These are phyloP conservation scores for Globisporangium spiculum DNA, from an alignment of 352 stramenopile species.

Conservation along the genomic window DNA sequence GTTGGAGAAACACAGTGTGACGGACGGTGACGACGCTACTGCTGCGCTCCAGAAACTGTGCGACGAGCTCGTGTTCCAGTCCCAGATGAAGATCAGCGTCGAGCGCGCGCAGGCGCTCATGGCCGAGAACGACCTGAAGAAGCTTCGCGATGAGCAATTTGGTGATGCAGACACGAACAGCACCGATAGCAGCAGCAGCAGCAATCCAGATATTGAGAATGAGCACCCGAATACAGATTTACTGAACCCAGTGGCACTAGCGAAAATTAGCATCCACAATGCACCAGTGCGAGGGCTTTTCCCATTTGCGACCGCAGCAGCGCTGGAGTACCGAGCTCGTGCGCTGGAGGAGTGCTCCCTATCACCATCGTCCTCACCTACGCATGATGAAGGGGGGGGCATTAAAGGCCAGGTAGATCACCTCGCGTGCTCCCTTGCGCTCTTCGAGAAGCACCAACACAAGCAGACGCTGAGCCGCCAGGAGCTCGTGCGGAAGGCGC, in stretches of 20 bases:
- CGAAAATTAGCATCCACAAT: slow-evolving; percentile 2
- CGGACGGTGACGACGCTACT: background rate
- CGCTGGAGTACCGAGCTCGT: slow-evolving; percentile 56
- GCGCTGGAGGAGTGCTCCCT: slow-evolving; percentile 36
- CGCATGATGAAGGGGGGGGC: background rate
- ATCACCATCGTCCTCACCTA: background rate
- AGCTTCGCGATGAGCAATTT: background rate
- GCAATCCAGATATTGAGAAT: background rate
- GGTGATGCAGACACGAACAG: background rate
- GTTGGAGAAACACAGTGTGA: background rate
- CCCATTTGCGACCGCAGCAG: slow-evolving; percentile 65
- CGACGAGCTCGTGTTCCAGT: slow-evolving; percentile 47
- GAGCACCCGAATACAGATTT: background rate
- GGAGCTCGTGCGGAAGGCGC: slow-evolving; percentile 37
- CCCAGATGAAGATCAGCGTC: slow-evolving; percentile 25
- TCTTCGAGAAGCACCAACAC: slow-evolving; percentile 47
- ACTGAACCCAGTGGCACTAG: background rate
- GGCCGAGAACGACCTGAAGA: slow-evolving; percentile 7
- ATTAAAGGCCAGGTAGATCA: slow-evolving; percentile 33
- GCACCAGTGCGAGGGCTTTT: slow-evolving; percentile 27
- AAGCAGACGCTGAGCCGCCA: slow-evolving; percentile 57
- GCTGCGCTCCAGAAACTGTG: slow-evolving; percentile 43
- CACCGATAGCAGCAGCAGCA: background rate
- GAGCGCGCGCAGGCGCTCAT: slow-evolving; percentile 19
- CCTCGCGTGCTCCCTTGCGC: slow-evolving; percentile 41